Evolutionary conservation across 768 basidiomycete species (phyloP).

Genomic region (Mycena vulgaris): DNA sequence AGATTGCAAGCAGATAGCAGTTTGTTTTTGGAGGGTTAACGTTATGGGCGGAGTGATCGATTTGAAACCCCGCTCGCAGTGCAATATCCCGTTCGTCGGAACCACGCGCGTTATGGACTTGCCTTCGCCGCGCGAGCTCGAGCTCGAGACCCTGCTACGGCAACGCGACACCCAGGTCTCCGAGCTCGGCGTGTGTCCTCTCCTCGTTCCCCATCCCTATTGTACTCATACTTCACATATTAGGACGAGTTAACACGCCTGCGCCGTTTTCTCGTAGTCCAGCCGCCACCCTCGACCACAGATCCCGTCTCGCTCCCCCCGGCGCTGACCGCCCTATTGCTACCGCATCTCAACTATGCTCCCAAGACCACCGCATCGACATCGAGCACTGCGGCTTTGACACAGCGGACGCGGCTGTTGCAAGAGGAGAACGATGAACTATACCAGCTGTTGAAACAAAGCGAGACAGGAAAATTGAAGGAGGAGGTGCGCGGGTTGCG

Average conservation of each 20-base stretch:
- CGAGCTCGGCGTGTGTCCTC: conserved; percentile 76
- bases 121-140: conserved; percentile 83
- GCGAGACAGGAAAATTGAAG: conserved; percentile 86
- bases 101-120: conserved; percentile 68
- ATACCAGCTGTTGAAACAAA: conserved; percentile 79
- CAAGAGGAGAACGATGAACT: conserved; percentile 93
- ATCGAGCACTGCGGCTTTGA: conserved; percentile 73
- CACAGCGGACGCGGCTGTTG: conserved; percentile 77
- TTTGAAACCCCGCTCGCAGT: conserved; percentile 4
- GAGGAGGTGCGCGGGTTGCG: conserved; percentile 84
- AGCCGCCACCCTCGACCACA: conserved; percentile 71
- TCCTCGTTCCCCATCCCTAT: conserved; percentile 30
- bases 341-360: conserved; percentile 74
- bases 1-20: background rate
- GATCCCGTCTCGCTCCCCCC: conserved; percentile 82
- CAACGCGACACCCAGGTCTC: conserved; percentile 81
- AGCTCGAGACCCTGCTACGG: conserved; percentile 85
- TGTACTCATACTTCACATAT: conserved; percentile 36
- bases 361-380: conserved; percentile 47
- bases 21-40: background rate
- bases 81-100: background rate
- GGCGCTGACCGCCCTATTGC: conserved; percentile 74
- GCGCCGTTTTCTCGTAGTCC: conserved; percentile 73
- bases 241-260: conserved; percentile 84
- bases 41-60: too few relatives aligned